Evolutionary conservation across 441 rosid species (phyloP).

Genomic region (Omphalea diandra): DNA sequence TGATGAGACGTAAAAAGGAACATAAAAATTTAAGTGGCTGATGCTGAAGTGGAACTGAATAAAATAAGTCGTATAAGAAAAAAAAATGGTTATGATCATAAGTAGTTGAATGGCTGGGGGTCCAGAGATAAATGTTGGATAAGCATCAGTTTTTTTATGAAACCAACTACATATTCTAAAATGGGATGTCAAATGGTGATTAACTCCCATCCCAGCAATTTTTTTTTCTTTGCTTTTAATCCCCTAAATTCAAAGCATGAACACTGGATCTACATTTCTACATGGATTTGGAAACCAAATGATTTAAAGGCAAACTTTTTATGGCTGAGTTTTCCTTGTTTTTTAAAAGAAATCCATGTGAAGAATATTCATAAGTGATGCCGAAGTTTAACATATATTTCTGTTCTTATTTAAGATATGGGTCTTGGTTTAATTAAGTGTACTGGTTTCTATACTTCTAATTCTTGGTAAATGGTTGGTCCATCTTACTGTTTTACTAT

Average conservation of each 20-base stretch:
- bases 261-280: not conserved
- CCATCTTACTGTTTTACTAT: not conserved
- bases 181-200: not conserved
- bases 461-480: not conserved
- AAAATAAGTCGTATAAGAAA: too few species aligned
- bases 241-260: not conserved
- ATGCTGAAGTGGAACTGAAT: too few species aligned
- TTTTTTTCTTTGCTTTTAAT: not conserved
- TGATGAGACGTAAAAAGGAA: too few species aligned
- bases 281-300: not conserved
- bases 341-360: not conserved
- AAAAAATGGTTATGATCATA: not conserved
- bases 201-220: not conserved
- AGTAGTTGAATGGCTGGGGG: not conserved
- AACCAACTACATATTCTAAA: not conserved
- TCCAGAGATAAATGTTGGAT: not conserved
- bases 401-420: not conserved
- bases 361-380: not conserved
- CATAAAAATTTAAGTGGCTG: too few species aligned
- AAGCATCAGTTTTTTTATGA: conserved; percentile 1
- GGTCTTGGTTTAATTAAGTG: not conserved
- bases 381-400: not conserved
- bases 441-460: not conserved
- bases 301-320: not conserved
- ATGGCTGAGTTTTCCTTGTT: not conserved